Evolutionary conservation across 2,329 filamentous ascomycete species (phyloP).

Genomic region (Neonectria coccinea): DNA sequence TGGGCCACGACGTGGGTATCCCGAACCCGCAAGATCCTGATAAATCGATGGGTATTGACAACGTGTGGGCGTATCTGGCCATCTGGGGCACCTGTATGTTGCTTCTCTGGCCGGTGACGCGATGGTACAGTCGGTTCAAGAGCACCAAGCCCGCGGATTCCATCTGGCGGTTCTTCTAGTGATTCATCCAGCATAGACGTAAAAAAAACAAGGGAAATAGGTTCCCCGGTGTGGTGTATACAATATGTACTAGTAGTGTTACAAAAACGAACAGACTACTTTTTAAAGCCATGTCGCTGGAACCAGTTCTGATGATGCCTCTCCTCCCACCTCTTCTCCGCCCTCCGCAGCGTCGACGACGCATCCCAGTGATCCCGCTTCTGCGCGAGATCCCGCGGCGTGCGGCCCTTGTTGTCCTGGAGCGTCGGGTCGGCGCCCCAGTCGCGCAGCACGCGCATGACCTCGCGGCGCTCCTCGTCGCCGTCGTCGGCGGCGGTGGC

Average conservation of each 20-base stretch:
- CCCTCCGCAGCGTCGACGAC: conserved; percentile 48
- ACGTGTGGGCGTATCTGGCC: conserved; percentile 51
- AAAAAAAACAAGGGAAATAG: background rate
- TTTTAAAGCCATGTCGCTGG: conserved; percentile 44
- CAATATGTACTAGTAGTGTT: background rate
- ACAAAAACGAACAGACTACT: conserved; percentile 10
- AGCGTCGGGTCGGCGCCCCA: conserved; percentile 47
- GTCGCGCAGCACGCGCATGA: conserved; percentile 47
- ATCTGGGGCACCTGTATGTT: conserved; percentile 52
- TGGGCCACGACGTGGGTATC: conserved; percentile 51
- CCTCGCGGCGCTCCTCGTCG: conserved; percentile 48
- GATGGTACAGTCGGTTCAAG: conserved; percentile 58
- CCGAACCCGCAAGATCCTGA: conserved; percentile 43
- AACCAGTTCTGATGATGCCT: conserved; percentile 47
- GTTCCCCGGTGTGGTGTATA: background rate
- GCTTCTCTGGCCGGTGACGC: conserved; percentile 56
- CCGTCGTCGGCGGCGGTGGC: conserved; percentile 47
- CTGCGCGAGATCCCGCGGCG: conserved; percentile 49
- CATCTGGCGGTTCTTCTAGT: conserved; percentile 61
- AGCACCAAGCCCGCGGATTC: conserved; percentile 55
- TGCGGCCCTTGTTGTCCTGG: conserved; percentile 43
- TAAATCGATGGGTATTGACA: conserved; percentile 51
- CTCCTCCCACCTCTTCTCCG: conserved; percentile 51
- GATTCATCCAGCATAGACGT: conserved; percentile 52
- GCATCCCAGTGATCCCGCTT: conserved; percentile 49